Evolutionary conservation across 176 grass and related monocot species (phyloP).

Genomic region (Zea mays): Zm-B73-REFERENCE-NAM-5.0 NC_050096.1:165413501-165414000

Average conservation of each 20-base stretch:
- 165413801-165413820: background rate
- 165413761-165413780: background rate
- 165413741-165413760: background rate
- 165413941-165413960: background rate
- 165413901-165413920: background rate
- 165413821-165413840: background rate
- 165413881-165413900: background rate
- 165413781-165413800: background rate
- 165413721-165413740: conserved; percentile 50
- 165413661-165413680: conserved; percentile 51
- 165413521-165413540: too few relatives aligned
- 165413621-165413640: conserved; percentile 51
- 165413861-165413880: conserved; percentile 45
- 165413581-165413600: conserved; percentile 32
- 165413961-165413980: background rate
- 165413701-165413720: conserved; percentile 59
- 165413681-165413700: conserved; percentile 50
- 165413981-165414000: background rate
- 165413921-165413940: background rate
- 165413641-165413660: conserved; percentile 58
- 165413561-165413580: conserved; percentile 8
- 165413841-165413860: background rate
- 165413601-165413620: conserved; percentile 21
- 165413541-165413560: conserved; percentile 1
- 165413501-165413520: too few relatives aligned